phyloP scores from a whole-genome alignment of 768 basidiomycete species.

The button mushroom (Agaricus bisporus) region DNA sequence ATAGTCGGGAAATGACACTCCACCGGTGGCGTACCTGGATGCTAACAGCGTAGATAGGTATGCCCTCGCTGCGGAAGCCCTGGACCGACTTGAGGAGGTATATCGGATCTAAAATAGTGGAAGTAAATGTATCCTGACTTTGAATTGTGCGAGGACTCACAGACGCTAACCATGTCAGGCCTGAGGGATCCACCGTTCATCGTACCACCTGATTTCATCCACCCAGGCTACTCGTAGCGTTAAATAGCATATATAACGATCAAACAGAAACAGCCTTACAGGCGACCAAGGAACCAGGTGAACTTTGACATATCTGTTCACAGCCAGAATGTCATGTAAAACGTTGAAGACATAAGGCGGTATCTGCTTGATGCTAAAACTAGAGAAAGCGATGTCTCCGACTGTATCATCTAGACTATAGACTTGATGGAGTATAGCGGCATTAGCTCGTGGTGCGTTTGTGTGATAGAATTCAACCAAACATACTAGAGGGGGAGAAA shows the following conservation, averaged over 20 bases:
- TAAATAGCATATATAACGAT: not conserved
- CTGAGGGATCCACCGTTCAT: constrained; percentile 64
- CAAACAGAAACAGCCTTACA: constrained; percentile 28
- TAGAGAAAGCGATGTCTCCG: constrained; percentile 51
- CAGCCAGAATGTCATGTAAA: constrained; percentile 53
- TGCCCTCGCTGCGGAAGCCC: constrained; percentile 57
- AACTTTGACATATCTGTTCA: constrained; percentile 38
- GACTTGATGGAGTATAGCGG: constrained; percentile 22
- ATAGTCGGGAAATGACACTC: not conserved
- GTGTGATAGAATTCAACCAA: not conserved
- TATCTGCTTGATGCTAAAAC: constrained; percentile 50
- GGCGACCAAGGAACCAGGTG: constrained; percentile 60
- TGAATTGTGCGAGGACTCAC: constrained; percentile 28
- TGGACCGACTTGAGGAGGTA: constrained; percentile 71
- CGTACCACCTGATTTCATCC: constrained; percentile 68
- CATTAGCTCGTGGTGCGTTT: not conserved
- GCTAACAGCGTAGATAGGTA: constrained; percentile 55
- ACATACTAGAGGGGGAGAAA: constrained; percentile 53
- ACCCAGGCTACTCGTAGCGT: constrained; percentile 46
- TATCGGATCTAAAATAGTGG: constrained; percentile 44
- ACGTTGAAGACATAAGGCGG: constrained; percentile 62
- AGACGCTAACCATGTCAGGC: constrained; percentile 38
- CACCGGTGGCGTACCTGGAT: constrained; percentile 32
- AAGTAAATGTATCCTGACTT: not conserved
- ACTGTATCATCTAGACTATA: constrained; percentile 64